phyloP scores from a whole-genome alignment of 805 yeast genomes.

The Kregervanrija pseudodelftensis region DNA sequence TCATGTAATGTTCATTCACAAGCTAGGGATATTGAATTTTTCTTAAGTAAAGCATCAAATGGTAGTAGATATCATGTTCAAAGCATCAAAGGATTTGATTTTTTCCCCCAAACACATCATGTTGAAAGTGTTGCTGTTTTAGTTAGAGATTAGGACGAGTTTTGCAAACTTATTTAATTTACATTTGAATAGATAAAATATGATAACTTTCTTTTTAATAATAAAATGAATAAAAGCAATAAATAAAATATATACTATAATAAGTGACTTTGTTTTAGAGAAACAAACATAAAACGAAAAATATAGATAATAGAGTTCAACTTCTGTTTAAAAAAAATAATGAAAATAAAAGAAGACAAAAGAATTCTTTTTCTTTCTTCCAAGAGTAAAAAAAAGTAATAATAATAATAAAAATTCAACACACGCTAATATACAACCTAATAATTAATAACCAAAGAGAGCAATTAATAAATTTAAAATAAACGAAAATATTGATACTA shows the following conservation, averaged over 20 bases:
- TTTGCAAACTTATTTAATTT: not conserved
- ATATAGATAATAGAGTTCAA: not conserved
- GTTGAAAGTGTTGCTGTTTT: slow-evolving; percentile 49
- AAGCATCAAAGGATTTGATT: slow-evolving; percentile 88
- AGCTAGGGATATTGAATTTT: slow-evolving; percentile 87
- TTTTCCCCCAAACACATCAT: slow-evolving; percentile 66
- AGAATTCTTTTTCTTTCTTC: too few species aligned
- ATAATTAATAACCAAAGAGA: slow-evolving; percentile 1
- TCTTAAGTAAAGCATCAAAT: slow-evolving; percentile 56
- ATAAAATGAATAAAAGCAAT: too few species aligned
- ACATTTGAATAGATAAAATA: not conserved
- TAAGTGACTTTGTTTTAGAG: too few species aligned
- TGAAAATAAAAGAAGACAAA: not conserved
- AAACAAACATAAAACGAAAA: not conserved
- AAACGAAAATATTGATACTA: not conserved
- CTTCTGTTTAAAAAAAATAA: not conserved
- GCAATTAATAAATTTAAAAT: not conserved
- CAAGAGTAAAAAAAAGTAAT: not conserved
- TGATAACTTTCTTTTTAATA: too few species aligned
- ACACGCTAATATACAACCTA: slow-evolving; percentile 6
- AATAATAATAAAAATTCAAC: not conserved
- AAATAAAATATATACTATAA: too few species aligned
- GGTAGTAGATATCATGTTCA: slow-evolving; percentile 66
- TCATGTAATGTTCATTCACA: slow-evolving; percentile 98
- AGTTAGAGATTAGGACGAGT: slow-evolving; percentile 1